Evolutionary conservation across 768 basidiomycete species (phyloP), one percentile per base, ranked within the genome.

Genomic region (Macrolepiota albuminosa): DNA sequence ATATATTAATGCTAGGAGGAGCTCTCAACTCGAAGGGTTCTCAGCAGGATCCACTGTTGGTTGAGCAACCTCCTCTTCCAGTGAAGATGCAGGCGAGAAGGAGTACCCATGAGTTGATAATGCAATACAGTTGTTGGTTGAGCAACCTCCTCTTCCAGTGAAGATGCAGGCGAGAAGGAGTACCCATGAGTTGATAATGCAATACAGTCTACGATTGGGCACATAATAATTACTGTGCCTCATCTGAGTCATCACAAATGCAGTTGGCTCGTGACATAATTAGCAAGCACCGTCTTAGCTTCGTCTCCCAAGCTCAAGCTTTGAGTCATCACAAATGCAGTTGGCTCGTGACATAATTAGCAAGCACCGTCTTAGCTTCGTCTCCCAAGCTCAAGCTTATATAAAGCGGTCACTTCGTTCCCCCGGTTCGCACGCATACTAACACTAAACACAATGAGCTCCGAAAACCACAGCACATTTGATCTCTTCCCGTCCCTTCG

Each of bases 401-500:
- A 47, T 46, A 56, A 56, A 47, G 45, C 45, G 7, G 21, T n/a
- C 45, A 3, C 24, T 26, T 45, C 16, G 21, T 21, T 26, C 45
- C 16, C 18, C 24, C 21, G 18, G 24, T 9, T 56, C 34, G 18
- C 45, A 45, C 45, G 24, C 21, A 56, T 26, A 8, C 3, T 2
- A 24, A n/a, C 24, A 34, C 24, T 53, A 45, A 37, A 34, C 18
- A 26, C 45, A 18, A 48, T 56, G 55, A 56, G 24, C 8, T 36
- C 34, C n/a, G 14, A 56, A 21, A 2, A 52, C 14, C 7, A 47
- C 21, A 31, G 34, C 36, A 43, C 49, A 18, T 42, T 54, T 29
- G 64, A 67, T 39, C 67, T 75, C 54, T 76, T 76, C 54, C 75
- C 14, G 56, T 59, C 16, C 75, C 75, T 13, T 70, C 73, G 5